Conservation (phyloP, 805 yeast genomes). For the Kockiozyma suomiensis region DNA sequence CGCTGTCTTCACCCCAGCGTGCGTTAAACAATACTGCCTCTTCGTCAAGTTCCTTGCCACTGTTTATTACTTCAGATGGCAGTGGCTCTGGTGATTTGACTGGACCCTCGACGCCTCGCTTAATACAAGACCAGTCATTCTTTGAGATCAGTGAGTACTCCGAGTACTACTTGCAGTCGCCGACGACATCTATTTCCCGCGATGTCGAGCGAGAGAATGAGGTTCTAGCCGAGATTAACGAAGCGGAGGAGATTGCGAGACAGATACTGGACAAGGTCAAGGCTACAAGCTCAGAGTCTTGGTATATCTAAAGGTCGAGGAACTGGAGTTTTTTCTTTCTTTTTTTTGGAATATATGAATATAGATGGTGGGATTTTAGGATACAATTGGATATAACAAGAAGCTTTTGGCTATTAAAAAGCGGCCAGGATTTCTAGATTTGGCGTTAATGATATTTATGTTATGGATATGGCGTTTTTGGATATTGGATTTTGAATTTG, state of each 20-base stretch:
- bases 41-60: slow-evolving; percentile 1
- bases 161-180: not conserved
- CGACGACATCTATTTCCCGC: not conserved
- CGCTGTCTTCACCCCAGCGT: not conserved
- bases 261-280: slow-evolving; percentile 24
- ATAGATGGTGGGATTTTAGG: not conserved
- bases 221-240: slow-evolving; percentile 1
- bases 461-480: too few species aligned
- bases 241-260: slow-evolving; percentile 24
- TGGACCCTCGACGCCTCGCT: slow-evolving; percentile 19
- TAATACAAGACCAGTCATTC: slow-evolving; percentile 22
- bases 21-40: not conserved
- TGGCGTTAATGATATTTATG: too few species aligned
- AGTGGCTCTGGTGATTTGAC: not conserved
- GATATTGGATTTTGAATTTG: too few species aligned
- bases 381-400: not conserved
- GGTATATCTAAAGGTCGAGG: slow-evolving; percentile 9
- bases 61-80: not conserved
- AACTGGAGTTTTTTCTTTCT: not conserved
- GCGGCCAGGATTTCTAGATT: too few species aligned
- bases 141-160: slow-evolving; percentile 13
- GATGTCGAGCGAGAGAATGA: not conserved
- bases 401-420: too few species aligned
- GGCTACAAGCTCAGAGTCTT: not conserved
- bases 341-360: not conserved